phyloP scores from a whole-genome alignment of 371 early-diverging fungal species.

The Batrachochytrium dendrobatidis region DNA sequence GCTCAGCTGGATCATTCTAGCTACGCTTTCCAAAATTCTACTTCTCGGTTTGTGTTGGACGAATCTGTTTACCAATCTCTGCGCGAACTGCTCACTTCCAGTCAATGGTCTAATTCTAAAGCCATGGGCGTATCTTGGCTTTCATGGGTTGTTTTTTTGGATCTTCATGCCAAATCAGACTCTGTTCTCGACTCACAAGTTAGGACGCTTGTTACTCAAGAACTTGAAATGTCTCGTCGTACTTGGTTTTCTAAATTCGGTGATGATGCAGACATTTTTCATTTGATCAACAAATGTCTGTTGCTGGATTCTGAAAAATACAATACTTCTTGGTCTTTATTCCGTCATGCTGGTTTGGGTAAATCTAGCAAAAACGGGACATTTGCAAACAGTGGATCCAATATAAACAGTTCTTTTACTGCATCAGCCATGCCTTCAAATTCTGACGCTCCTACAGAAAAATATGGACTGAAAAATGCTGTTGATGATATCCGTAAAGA shows the following conservation, averaged over 20 bases:
- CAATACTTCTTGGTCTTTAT: no score
- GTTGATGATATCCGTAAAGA: background rate
- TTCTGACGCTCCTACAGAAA: no score
- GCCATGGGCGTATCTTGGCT: background rate
- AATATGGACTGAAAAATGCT: background rate
- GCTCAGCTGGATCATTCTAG: background rate
- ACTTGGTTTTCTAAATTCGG: background rate
- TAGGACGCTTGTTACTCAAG: background rate
- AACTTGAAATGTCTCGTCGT: constrained; percentile 2
- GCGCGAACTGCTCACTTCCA: background rate
- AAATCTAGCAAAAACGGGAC: no score
- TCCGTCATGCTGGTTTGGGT: no score
- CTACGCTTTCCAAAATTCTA: background rate
- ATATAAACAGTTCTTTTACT: no score
- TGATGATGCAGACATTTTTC: background rate
- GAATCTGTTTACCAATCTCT: background rate
- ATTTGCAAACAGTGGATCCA: no score
- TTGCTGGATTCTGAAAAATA: background rate
- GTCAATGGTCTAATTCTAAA: background rate
- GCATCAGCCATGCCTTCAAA: no score
- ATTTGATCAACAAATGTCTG: background rate
- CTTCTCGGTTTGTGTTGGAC: background rate
- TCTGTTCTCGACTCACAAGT: background rate
- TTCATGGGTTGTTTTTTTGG: background rate
- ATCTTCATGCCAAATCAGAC: background rate